Base-by-base conservation (phyloP, 1,284 basidiomycete species). In the Mycena sp. region DNA sequence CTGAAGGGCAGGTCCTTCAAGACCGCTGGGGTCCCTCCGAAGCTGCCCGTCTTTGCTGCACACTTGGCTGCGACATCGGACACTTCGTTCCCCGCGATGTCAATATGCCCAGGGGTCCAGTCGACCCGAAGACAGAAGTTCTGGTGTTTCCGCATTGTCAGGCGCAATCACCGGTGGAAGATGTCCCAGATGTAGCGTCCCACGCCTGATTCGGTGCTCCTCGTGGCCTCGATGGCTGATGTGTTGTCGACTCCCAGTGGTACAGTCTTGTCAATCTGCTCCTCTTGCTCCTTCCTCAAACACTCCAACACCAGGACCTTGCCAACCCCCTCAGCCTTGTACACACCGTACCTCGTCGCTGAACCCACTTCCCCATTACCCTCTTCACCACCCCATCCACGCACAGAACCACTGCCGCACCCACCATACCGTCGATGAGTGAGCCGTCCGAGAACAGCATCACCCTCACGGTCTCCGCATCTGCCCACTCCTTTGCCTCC, bases 71-170 rank as follows among this genome's bases (percentile, higher is more conserved):
- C 53, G n/a, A 32, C 41, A 17, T 55, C 54, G 21, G 54, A 41
- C 1, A n/a, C 14, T n/a, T 56, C 43, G 54, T 56, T 56, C 6
- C 54, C 43, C 0, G 29, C 19, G 16, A 56, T 56, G 21, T 30
- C 54, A 2, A 56, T 43, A 14, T 56, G 54, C 7, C 54, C 43
- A 9, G 54, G 54, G 11, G 54, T 43, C 54, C 54, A 56, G 14
- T 29, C 26, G 9, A 56, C 23, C 5, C 28, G n/a, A 7, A 56
- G n/a, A 2, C 19, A 7, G 4, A 43, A 19, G 2, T 23, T 21
- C 25, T 25, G 54, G 17, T 46, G 54, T 28, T 10, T 26, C 4
- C 17, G 10, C 19, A 6, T 19, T 11, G 25, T 6, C 16, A 2
- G n/a, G 16, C 28, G n/a, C 1, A 32, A 12, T 6, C 30, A 21